Evolutionary conservation across 768 basidiomycete genomes (phyloP).

Genomic region (Lentinula sp.): DNA sequence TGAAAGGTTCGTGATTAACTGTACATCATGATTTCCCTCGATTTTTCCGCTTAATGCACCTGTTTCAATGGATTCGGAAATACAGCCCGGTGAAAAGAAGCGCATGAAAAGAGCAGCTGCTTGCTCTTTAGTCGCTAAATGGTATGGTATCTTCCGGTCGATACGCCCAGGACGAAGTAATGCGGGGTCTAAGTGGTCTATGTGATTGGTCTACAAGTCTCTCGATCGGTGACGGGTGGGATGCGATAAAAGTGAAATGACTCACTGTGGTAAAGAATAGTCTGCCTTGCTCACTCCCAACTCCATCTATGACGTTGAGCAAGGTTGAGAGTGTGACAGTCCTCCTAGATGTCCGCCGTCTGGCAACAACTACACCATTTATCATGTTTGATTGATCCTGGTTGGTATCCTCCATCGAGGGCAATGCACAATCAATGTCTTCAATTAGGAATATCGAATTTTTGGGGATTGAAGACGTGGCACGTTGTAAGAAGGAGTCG

Average conservation of each 20-base stretch:
- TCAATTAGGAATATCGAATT: constrained; percentile 51
- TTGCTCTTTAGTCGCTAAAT: constrained; percentile 39
- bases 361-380: not conserved
- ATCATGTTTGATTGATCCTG: not conserved
- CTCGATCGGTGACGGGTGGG: not conserved
- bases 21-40: not conserved
- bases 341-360: constrained; percentile 12
- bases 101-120: constrained; percentile 40
- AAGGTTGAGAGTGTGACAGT: constrained; percentile 49
- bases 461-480: constrained; percentile 41
- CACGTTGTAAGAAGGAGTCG: constrained; percentile 40
- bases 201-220: constrained; percentile 40
- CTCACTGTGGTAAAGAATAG: constrained; percentile 55
- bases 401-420: constrained; percentile 31
- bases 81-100: constrained; percentile 30
- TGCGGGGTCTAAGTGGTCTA: constrained; percentile 51
- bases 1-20: constrained; percentile 14
- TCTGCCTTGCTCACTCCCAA: constrained; percentile 56
- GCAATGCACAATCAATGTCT: constrained; percentile 58
- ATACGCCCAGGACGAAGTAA: constrained; percentile 53
- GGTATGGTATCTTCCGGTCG: constrained; percentile 48
- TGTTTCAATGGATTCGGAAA: not conserved
- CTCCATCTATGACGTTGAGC: constrained; percentile 55
- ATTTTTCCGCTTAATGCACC: too few relatives aligned
- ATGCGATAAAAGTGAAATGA: not conserved